Conservation (phyloP, 2,329 filamentous ascomycete genomes). For the Amauroascus niger region DNA sequence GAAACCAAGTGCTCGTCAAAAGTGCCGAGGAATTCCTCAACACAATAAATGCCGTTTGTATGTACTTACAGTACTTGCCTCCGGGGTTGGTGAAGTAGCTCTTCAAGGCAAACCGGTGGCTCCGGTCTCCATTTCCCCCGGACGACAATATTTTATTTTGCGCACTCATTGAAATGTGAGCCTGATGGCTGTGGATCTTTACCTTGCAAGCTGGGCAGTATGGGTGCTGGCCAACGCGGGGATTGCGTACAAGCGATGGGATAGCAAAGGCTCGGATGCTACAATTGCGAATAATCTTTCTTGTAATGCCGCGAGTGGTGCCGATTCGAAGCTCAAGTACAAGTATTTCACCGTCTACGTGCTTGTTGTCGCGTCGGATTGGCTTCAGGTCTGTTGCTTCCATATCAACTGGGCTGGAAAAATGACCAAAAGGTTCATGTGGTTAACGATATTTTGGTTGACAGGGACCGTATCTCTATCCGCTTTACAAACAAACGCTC, state of each 20-base stretch:
- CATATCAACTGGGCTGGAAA: not conserved
- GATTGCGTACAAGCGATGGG: conserved; percentile 2
- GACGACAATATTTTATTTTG: not conserved
- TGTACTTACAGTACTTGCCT: no score
- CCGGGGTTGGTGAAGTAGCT: no score
- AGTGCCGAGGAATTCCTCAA: no score
- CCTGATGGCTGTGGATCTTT: conserved; percentile 6
- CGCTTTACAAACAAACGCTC: conserved; percentile 15
- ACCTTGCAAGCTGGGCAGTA: conserved; percentile 5
- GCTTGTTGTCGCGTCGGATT: conserved; percentile 15
- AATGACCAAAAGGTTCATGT: not conserved
- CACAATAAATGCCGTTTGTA: not conserved
- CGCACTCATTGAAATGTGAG: not conserved
- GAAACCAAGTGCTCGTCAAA: no score
- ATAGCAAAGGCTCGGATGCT: not conserved
- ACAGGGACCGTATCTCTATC: conserved; percentile 15
- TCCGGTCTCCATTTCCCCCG: not conserved
- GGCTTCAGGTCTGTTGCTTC: conserved; percentile 13
- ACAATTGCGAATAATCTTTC: not conserved
- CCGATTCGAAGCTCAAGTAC: conserved; percentile 4
- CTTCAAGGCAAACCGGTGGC: no score
- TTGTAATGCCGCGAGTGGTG: not conserved
- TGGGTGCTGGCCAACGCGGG: conserved; percentile 12
- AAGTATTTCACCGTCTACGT: conserved; percentile 13
- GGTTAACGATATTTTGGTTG: not conserved